Conservation (phyloP, 169 alveolate genomes). For the Babesia sp. region DNA sequence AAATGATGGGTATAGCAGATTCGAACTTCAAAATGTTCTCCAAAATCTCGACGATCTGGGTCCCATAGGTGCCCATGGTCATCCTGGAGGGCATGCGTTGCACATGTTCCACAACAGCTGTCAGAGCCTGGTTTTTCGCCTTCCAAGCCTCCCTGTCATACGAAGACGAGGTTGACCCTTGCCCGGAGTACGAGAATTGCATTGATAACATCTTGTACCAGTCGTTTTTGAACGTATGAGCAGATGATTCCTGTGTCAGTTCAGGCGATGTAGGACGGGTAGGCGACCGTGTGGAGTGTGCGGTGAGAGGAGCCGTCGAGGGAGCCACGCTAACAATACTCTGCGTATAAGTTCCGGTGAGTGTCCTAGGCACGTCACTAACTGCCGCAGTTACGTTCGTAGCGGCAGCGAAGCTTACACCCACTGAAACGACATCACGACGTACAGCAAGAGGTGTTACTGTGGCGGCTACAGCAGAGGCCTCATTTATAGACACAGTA, state of each 20-base stretch:
- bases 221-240: conserved; percentile 7
- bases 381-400: not conserved
- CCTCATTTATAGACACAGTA: not conserved
- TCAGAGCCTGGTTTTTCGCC: conserved; percentile 17
- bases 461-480: not conserved
- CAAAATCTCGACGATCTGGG: conserved; percentile 13
- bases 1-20: conserved; percentile 56
- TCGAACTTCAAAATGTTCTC: conserved; percentile 47
- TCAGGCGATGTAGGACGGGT: not conserved
- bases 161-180: conserved; percentile 3
- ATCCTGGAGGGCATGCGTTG: not conserved
- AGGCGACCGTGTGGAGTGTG: not conserved
- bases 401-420: not conserved
- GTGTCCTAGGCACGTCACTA: not conserved
- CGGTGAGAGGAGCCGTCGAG: not conserved
- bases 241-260: not conserved
- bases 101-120: conserved; percentile 3
- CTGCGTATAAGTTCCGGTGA: no score
- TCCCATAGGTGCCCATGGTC: not conserved
- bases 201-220: conserved; percentile 4
- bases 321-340: no score
- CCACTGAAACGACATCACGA: no score
- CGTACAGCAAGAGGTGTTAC: not conserved
- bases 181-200: not conserved
- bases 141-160: conserved; percentile 57